Evolutionary conservation across 495 filamentous ascomycete genomes (phyloP), one percentile per base, ranked within the genome.

Genomic region (Terfezia boudieri): DNA sequence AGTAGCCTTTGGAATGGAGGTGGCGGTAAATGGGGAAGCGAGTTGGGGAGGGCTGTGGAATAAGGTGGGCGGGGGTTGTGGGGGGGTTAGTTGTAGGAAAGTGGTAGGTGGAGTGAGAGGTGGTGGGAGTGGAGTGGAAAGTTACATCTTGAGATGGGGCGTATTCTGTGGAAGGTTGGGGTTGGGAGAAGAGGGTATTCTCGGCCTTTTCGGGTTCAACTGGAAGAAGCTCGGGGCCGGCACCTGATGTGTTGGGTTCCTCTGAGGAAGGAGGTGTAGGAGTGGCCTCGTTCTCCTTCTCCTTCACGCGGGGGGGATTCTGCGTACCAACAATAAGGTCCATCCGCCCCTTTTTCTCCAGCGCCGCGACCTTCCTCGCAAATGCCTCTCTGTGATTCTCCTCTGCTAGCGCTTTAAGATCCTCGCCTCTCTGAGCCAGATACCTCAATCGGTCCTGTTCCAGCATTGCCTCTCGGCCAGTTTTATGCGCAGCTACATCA

Each of bases 1-100:
- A 98, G 67, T 94, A 98, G 37, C 79, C 81, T 12, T 75, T 69
- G 8, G 73, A 69, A 60, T 95, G 87, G 17, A 96, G 74, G 63
- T 90, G 79, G 14, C 73, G 75, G 69, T 79, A 84, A n/a, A 87
- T 67, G 9, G 78, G 72, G 55, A 78, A 76, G 5, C 70, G 69
- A 8, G 64, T 54, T 14, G 71, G 66, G 9, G 66, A 64, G 14
- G 55, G 55, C 9, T 35, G 20, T 7, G 55, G 51, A 2, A 12
- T 17, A 53, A 60, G 4, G 63, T 51, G 36, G 68, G 59, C 11
- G 64, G 51, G 17, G 64, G 58, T 8, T 67, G 59, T 3, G 68
- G 59, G 4, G 67, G 63, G 4, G 64, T 49, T 26, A 68, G 61
- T 8, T 80, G 12, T 12, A 7, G n/a, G 43, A n/a, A 32, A 49